Evolutionary conservation across 2,329 filamentous ascomycete species (phyloP), one percentile per base, ranked within the genome.

Genomic region (Claviceps quebecensis): DNA sequence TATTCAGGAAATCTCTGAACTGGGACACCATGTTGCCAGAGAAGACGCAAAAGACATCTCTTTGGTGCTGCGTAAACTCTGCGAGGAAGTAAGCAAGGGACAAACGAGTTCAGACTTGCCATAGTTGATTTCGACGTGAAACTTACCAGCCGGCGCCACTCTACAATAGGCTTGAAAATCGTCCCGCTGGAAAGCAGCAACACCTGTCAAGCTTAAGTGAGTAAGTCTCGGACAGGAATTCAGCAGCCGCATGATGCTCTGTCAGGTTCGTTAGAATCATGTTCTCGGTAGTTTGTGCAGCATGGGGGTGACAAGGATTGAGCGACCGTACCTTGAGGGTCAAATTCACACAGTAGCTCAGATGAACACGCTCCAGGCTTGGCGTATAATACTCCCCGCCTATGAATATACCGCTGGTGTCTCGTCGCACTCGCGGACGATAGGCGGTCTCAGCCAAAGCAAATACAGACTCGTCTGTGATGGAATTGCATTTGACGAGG

Each of bases 11-110:
- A 29, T 83, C 77, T 43, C 91, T 84, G 26, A 98, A 78, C 41
- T 80, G 78, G 43, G 73, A 72, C 2, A 98, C 91, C 51, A 90
- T 90, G 26, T 80, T 77, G 5, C 93, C 91, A 1, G 90, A 96
- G 67, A 98, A 98, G 50, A 98, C 93, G 63, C 93, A 98, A 65
- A 98, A 98, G 7, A 97, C 88, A 49, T 91, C 84, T 56, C 93
- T 82, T 66, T 98, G 93, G 63, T 96, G 89, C 46, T 91, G 86
- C 17, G 90, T 97, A 65, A 98, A 98, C 67, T 97, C 93, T 82
- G 52, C 39, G 11, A 47, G n/a, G 19, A 50, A 22, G 34, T 51
- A 4, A 8, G 14, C 43, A 16, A 38, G 13, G 16, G 22, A n/a
- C 8, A 22, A 23, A 23, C 19, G 11, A 43, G 11, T n/a, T 5